phyloP scores from a whole-genome alignment of 805 yeast species.

The Teunomyces stri region DNA sequence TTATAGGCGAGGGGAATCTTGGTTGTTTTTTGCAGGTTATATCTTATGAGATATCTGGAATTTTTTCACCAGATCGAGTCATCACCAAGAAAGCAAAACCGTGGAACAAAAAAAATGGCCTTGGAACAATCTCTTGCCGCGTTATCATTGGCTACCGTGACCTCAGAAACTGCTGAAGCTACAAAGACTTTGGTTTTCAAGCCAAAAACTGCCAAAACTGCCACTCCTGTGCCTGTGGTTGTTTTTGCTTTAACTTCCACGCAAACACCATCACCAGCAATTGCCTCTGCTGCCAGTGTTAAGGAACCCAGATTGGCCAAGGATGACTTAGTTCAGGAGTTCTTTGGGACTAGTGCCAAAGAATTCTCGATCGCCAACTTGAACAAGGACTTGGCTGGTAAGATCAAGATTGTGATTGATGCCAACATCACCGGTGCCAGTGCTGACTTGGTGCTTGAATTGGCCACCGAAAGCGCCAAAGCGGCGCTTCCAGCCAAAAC shows the following conservation, averaged over 20 bases:
- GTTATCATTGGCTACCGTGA: conserved; percentile 57
- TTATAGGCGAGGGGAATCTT: too few species aligned
- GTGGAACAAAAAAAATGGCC: conserved; percentile 43
- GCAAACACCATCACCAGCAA: conserved; percentile 60
- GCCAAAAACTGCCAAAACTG: conserved; percentile 85
- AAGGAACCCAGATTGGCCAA: conserved; percentile 89
- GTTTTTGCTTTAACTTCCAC: conserved; percentile 74
- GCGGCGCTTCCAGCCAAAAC: conserved; percentile 48
- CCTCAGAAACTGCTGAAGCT: conserved; percentile 49
- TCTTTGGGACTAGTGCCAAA: conserved; percentile 56
- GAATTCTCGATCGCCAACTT: conserved; percentile 61
- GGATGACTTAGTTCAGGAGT: conserved; percentile 69
- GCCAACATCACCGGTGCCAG: conserved; percentile 42
- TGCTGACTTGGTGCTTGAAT: conserved; percentile 35
- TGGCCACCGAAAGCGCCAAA: conserved; percentile 53
- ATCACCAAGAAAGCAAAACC: not conserved
- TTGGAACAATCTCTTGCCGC: conserved; percentile 67
- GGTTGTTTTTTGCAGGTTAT: not conserved
- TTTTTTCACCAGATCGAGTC: conserved; percentile 3
- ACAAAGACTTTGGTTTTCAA: conserved; percentile 82
- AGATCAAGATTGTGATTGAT: conserved; percentile 61
- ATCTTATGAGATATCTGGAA: not conserved
- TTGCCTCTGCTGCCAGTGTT: conserved; percentile 65
- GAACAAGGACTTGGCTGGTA: conserved; percentile 45
- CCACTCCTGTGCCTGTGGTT: conserved; percentile 73